Evolutionary conservation across 2,329 filamentous ascomycete species (phyloP), one percentile per base, ranked within the genome.

Genomic region (Penicillium sp.): DNA sequence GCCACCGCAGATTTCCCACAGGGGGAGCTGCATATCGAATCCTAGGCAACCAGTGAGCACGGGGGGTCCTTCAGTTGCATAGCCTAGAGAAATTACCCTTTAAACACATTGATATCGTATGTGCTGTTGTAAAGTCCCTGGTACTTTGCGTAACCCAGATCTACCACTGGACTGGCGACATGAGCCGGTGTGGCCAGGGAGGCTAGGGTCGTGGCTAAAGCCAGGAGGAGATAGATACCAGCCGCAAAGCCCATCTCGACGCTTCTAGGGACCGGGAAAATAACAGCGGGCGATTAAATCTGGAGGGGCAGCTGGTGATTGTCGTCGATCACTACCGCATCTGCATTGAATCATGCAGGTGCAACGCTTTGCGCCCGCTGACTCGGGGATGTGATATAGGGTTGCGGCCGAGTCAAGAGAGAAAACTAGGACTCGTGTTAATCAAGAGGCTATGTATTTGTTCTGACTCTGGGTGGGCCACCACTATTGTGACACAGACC

Each of bases 61-160:
- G 33, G 4, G 25, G 25, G n/a, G n/a, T 16, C 4, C 6, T 8
- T 35, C 7, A 35, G 31, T 41, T 54, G 52, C 38, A 59, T 59
- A 27, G 56, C n/a, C 33, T 53, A n/a, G n/a, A 16, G n/a, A 16
- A 8, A 18, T 42, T 66, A 76, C 76, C 78, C 76, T 62, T 72
- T 76, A 67, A 72, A 80, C 25, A 72, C 63, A 50, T 80, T 78
- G 9, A 79, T 44, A 2, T 69, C 67, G 9, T 64, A 71, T 0
- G 68, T 66, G 4, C 63, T 18, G 53, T 79, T 70, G 36, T 72
- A 66, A 30, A 63, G 67, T 9, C 78, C 79, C 53, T 74, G 63
- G 54, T 81, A 81, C 18, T 66, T 64, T 8, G 69, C 69, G 50
- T 81, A 81, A 8, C 71, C 76, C 1, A 80, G 60, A 55, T 80